Evolutionary conservation across 495 filamentous ascomycete species (phyloP).

Genomic region (Thermothielavioides terrestris): DNA sequence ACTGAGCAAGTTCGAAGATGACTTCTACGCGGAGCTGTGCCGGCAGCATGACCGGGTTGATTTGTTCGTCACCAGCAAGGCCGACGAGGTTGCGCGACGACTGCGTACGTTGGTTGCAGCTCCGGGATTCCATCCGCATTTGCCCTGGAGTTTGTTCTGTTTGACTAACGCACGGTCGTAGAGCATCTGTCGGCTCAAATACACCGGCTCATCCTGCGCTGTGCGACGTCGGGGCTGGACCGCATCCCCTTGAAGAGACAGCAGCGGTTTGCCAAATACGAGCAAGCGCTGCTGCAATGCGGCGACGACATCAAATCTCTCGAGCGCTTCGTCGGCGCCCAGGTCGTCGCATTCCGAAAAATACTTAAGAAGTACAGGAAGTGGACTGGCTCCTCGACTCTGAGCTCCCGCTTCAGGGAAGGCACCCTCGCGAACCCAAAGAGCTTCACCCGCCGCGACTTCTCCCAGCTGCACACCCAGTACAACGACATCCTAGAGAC

Average conservation of each 20-base stretch:
- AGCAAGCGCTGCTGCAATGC: slow-evolving; percentile 37
- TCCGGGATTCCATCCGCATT: too few species aligned
- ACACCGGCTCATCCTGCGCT: slow-evolving; percentile 38
- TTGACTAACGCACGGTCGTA: slow-evolving; percentile 17
- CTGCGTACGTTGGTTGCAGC: slow-evolving; percentile 39
- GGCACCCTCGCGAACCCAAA: slow-evolving; percentile 48
- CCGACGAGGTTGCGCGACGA: slow-evolving; percentile 56
- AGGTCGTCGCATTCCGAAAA: slow-evolving; percentile 59
- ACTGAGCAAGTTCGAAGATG: slow-evolving; percentile 50
- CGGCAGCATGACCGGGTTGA: slow-evolving; percentile 59
- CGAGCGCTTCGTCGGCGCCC: slow-evolving; percentile 53
- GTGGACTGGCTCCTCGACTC: slow-evolving; percentile 56
- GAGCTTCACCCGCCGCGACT: slow-evolving; percentile 53
- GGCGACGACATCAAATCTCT: slow-evolving; percentile 55
- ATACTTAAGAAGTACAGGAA: slow-evolving; percentile 71
- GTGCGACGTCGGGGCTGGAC: slow-evolving; percentile 23
- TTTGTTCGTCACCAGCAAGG: slow-evolving; percentile 63
- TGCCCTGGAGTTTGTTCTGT: too few species aligned
- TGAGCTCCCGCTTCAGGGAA: slow-evolving; percentile 50
- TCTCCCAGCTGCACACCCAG: slow-evolving; percentile 44
- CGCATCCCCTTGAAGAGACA: slow-evolving; percentile 31
- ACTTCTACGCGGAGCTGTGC: slow-evolving; percentile 51
- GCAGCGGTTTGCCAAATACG: slow-evolving; percentile 43
- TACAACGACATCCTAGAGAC: slow-evolving; percentile 47
- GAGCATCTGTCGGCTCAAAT: slow-evolving; percentile 47